Percentiles rank a stretch among this genome's conserved stretches.
phyloP scores from a whole-genome alignment of 805 yeast genomes.

The Hanseniaspora osmophila region DNA sequence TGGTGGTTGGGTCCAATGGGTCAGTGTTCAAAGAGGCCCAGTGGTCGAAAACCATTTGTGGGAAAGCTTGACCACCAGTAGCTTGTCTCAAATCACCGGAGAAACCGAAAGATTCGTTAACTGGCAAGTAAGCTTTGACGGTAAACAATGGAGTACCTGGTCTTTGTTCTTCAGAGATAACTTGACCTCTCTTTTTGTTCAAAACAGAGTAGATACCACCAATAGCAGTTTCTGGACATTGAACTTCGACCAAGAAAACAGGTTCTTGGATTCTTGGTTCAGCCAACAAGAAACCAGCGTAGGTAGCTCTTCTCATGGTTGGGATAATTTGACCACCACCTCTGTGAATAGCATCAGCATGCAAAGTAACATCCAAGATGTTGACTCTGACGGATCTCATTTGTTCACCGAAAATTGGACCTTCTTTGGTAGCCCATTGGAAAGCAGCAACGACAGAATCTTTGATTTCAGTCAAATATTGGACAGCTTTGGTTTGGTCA shows the following conservation, averaged over 20 bases:
- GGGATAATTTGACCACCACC: slow-evolving; percentile 99
- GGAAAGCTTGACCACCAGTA: slow-evolving; percentile 99
- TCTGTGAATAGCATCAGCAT: slow-evolving; percentile 99
- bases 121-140: slow-evolving; percentile 99
- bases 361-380: slow-evolving; percentile 97
- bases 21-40: slow-evolving; percentile 88
- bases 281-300: slow-evolving; percentile 95
- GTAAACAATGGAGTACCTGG: slow-evolving; percentile 99
- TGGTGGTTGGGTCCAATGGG: slow-evolving; percentile 73
- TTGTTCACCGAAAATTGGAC: slow-evolving; percentile 95
- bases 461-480: slow-evolving; percentile 96
- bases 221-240: slow-evolving; percentile 97
- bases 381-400: slow-evolving; percentile 93
- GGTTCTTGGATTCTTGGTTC: slow-evolving; percentile 99
- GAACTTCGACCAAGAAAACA: slow-evolving; percentile 96
- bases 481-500: slow-evolving; percentile 99
- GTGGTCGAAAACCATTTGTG: slow-evolving; percentile 99
- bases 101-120: slow-evolving; percentile 99
- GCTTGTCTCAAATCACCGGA: slow-evolving; percentile 98
- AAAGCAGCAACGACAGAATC: slow-evolving; percentile 98
- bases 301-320: slow-evolving; percentile 99
- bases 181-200: slow-evolving; percentile 99
- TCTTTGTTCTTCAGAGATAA: slow-evolving; percentile 97
- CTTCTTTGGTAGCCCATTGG: slow-evolving; percentile 99
- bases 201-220: slow-evolving; percentile 99